These are phyloP conservation scores for Fusarium continuum DNA, from an alignment of 2,329 filamentous ascomycete species.

Conservation along the genomic window DNA sequence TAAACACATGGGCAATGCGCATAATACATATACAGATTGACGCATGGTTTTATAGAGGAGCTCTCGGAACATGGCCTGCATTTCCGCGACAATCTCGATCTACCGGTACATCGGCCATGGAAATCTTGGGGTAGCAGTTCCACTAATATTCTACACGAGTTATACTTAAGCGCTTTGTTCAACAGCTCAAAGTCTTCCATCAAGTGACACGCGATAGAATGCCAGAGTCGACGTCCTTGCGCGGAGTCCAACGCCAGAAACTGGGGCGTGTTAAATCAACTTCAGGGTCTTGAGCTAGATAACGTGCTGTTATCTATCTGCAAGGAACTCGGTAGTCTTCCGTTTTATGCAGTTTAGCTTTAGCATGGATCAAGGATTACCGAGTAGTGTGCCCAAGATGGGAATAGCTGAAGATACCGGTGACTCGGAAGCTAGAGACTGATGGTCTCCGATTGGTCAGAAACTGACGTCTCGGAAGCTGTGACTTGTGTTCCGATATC, in stretches of 20 bases:
- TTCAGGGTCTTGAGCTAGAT: background rate
- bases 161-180: too few species aligned
- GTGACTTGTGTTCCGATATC: background rate
- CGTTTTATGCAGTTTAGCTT: background rate
- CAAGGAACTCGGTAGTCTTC: background rate
- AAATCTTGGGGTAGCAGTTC: too few species aligned
- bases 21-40: background rate
- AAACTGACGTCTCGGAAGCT: background rate
- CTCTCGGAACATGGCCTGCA: background rate
- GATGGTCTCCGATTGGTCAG: background rate
- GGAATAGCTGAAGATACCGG: background rate
- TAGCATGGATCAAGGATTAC: background rate
- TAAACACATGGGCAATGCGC: background rate
- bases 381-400: background rate
- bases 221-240: too few species aligned
- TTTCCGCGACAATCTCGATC: background rate
- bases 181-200: too few species aligned
- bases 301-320: background rate
- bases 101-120: too few species aligned
- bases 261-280: too few species aligned
- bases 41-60: background rate
- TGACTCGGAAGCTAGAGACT: too few species aligned
- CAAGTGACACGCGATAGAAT: too few species aligned
- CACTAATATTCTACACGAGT: too few species aligned
- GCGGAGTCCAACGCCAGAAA: too few species aligned